Base-by-base conservation (phyloP, 805 yeast genomes). In the Myxozyma neglecta region DNA sequence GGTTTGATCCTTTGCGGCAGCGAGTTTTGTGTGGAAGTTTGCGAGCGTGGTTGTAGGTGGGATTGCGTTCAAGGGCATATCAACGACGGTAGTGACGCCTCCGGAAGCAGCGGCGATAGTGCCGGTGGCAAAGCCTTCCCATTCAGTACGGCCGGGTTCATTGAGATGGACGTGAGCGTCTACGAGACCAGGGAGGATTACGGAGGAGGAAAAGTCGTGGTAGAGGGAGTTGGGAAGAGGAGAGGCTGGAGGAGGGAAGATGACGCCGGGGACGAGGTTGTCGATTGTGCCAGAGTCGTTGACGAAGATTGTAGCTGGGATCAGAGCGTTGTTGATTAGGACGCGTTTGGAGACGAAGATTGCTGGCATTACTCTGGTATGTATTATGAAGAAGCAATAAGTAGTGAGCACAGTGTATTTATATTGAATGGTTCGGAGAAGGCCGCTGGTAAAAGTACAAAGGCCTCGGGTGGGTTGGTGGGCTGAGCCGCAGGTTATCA, bases 121-220 rank as follows among this genome's bases (percentile, higher is more conserved):
- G 0, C 98, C 98, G 0, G 96, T 88, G n/a, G 86, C 96, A 73
- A 93, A 92, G 1, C 98, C 98, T 75, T 92, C 98, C 98, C 98
- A 92, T 65, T 91, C 97, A 0, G 97, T 92, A 69, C 97, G 79
- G n/a, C 98, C 98, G 0, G 98, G 97, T 71, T 93, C 98, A 73
- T 93, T 93, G 68, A 92, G 77, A 71, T 92, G 98, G 32, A 92
- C 98, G 73, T 92, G 98, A 5, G 96, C 83, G 71, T 92, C 98
- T 3, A 92, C 96, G 36, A 92, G 80, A 0, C 98, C 98, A 0
- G 98, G 97, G 78, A 93, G 77, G 11, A 92, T 80, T 37, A 82
- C 83, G 20, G 77, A 73, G 0, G 92, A 90, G 2, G 87, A 78
- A 4, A 86, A 85, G 64, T 85, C 79, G 46, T 85, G 74, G 70